Evolutionary conservation across 2,329 filamentous ascomycete species (phyloP), one percentile per base, ranked within the genome.

Genomic region (Rhinocladiella similis): DNA sequence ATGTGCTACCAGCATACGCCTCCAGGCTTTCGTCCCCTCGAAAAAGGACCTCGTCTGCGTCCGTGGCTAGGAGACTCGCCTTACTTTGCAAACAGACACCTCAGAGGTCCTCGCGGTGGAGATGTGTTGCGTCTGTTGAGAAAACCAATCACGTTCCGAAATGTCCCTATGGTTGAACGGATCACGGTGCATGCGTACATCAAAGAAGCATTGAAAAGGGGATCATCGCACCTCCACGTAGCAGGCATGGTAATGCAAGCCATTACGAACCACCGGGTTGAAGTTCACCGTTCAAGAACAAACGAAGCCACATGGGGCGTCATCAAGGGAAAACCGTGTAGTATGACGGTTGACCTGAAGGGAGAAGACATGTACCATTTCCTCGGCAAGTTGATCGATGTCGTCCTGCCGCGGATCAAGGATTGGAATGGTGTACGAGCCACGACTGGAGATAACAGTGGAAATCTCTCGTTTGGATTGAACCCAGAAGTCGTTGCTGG

Each of bases 381-480:
- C 72, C 70, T 99, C 43, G 89, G 93, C 68, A 96, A 96, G 77
- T 79, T 91, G 65, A 80, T 97, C 53, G 91, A 96, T 70, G 79
- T 97, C 7, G 92, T 99, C 5, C 81, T 97, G 70, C 94, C 94
- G 38, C 89, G 87, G 69, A 95, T 99, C 75, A 99, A 97, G 80
- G 94, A 99, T 66, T 99, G 91, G 89, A 84, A 83, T 54, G 94
- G 94, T 57, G 79, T 89, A n/a, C 83, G 83, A 65, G 86, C 85
- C 47, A 83, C 78, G 42, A 90, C 90, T 38, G 94, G 94, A 68
- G 94, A 99, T 72, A 86, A 85, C 68, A 87, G 88, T 60, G 94
- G 94, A 36, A 97, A 97, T 72, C 81, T 99, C 64, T 82, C 81
- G 9, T 93, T 92, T 72, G 94, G 94, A 64, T 80, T 99, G 66